Conservation (phyloP, 202 grass and related monocot genomes). For the Eragrostis tef region DNA sequence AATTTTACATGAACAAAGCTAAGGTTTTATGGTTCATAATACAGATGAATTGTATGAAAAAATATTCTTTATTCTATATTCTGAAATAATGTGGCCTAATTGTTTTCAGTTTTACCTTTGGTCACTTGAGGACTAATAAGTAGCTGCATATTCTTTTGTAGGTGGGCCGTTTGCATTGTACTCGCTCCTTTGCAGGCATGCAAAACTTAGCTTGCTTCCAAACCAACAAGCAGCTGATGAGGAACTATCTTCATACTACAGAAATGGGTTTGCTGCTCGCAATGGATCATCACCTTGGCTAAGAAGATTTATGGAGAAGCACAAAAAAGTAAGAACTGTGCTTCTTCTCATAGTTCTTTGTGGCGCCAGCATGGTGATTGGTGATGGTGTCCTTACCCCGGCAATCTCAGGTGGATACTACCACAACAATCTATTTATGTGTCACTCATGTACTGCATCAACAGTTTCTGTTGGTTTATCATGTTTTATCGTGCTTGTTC, state of each 20-base stretch:
- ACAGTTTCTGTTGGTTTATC: too few species aligned
- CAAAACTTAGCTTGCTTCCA: constrained; percentile 87
- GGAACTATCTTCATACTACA: constrained; percentile 90
- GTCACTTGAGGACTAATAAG: constrained; percentile 27
- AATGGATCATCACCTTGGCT: constrained; percentile 64
- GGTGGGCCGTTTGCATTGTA: constrained; percentile 97
- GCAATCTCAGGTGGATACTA: constrained; percentile 81
- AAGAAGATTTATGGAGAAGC: constrained; percentile 89
- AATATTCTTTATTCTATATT: neutral
- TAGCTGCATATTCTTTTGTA: constrained; percentile 44
- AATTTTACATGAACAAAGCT: constrained; percentile 10
- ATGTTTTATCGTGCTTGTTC: constrained; percentile 21
- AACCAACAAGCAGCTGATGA: constrained; percentile 99
- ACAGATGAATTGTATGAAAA: constrained; percentile 31
- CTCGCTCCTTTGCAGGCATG: constrained; percentile 94
- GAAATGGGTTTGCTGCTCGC: constrained; percentile 48
- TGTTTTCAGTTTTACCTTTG: constrained; percentile 41
- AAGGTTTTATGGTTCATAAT: constrained; percentile 19
- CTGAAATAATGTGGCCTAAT: too few species aligned
- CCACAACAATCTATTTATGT: constrained; percentile 20
- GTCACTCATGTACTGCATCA: neutral
- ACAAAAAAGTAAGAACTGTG: constrained; percentile 68
- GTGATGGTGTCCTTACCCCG: constrained; percentile 93
- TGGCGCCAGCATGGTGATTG: constrained; percentile 92
- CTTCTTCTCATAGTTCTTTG: constrained; percentile 88